phyloP scores from a whole-genome alignment of 768 basidiomycete species.

The Tulasnella sp. region DNA sequence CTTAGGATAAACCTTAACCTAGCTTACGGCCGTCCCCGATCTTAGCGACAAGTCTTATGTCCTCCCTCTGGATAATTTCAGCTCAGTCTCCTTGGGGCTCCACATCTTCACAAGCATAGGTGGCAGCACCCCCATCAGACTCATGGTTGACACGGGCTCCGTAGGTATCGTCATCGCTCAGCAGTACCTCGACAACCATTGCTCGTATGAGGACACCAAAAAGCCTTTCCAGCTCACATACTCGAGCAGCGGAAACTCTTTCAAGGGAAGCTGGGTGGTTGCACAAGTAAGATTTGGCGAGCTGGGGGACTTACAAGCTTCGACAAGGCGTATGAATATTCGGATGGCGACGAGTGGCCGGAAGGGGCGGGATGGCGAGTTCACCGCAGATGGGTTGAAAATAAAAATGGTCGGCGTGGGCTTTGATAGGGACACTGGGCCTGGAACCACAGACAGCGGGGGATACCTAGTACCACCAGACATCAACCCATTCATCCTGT shows the following conservation, averaged over 20 bases:
- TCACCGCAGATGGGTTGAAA: not conserved
- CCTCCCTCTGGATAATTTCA: too few species aligned
- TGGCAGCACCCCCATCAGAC: not conserved
- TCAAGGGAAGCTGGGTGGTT: slow-evolving; percentile 3
- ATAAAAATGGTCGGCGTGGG: slow-evolving; percentile 5
- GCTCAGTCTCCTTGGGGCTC: not conserved
- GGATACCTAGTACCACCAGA: not conserved
- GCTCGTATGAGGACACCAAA: not conserved
- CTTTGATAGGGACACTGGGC: slow-evolving; percentile 1
- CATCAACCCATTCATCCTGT: slow-evolving; percentile 8
- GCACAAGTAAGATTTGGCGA: not conserved
- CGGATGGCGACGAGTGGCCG: slow-evolving; percentile 6
- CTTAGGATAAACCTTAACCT: too few species aligned
- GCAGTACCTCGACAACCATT: not conserved
- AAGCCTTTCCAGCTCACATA: slow-evolving; percentile 5
- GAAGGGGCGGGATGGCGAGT: not conserved
- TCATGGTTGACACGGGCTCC: slow-evolving; percentile 12
- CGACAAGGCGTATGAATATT: not conserved
- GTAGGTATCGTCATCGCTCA: slow-evolving; percentile 1
- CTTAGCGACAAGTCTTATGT: too few species aligned
- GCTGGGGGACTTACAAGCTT: not conserved
- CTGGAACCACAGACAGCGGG: not conserved
- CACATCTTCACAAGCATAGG: not conserved
- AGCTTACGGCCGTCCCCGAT: too few species aligned
- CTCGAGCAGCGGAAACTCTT: slow-evolving; percentile 9